Conservation (phyloP, 2,329 filamentous ascomycete genomes). For the Sclerotiophoma versabilis region DNA sequence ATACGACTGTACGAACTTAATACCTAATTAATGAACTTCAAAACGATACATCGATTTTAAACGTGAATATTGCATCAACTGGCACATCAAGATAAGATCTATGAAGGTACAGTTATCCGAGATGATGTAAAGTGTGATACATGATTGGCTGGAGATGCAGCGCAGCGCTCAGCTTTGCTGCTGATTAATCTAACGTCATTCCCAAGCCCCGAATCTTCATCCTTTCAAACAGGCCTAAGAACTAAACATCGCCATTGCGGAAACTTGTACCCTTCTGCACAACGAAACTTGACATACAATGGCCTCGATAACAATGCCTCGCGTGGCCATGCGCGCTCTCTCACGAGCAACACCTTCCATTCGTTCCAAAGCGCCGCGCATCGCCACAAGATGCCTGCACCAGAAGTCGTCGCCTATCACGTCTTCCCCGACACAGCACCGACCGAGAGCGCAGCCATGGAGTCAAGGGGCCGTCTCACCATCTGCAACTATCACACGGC, state of each 20-base stretch:
- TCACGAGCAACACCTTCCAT: constrained; percentile 32
- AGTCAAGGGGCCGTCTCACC: constrained; percentile 20
- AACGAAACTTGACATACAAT: constrained; percentile 23
- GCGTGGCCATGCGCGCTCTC: constrained; percentile 40
- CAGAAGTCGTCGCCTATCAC: constrained; percentile 44
- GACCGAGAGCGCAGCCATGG: constrained; percentile 40
- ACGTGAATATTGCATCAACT: too few species aligned
- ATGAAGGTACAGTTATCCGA: too few species aligned
- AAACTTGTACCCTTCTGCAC: background rate
- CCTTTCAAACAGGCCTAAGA: constrained; percentile 4
- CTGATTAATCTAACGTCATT: constrained; percentile 40
- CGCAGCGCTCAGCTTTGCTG: constrained; percentile 5
- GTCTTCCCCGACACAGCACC: constrained; percentile 39
- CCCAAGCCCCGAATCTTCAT: constrained; percentile 17
- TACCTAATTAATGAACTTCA: constrained; percentile 6
- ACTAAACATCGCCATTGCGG: constrained; percentile 25
- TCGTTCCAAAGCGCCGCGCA: constrained; percentile 30
- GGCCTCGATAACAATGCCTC: constrained; percentile 38
- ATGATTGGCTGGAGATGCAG: background rate
- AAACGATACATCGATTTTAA: background rate
- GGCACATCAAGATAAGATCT: too few species aligned
- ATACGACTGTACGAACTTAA: constrained; percentile 22
- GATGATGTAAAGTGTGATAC: background rate
- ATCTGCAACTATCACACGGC: constrained; percentile 43
- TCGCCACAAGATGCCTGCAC: constrained; percentile 46